Evolutionary conservation across 148 eudicot species (phyloP), one percentile per base, ranked within the genome.

Genomic region (Linanthus parryae): DNA sequence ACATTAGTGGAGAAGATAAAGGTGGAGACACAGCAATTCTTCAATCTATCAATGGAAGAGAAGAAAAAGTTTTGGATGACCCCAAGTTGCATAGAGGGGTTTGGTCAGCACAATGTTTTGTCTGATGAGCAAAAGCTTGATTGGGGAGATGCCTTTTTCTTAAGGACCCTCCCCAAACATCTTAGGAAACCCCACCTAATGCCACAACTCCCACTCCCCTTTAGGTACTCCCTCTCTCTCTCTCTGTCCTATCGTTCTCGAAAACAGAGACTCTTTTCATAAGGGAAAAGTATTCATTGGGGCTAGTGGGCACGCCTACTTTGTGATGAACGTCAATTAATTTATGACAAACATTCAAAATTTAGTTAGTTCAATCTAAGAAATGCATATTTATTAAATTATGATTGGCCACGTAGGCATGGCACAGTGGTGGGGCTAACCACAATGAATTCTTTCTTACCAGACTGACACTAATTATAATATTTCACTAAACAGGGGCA

Each of bases 51-150:
- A 1, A 19, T 55, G 39, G 67, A 68, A 30, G 73, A 68, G 28
- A 73, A 73, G 63, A 38, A 47, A 15, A 73, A 44, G 28, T 56
- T 59, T 20, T 63, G 70, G 78, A 66, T 63, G 40, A 59, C 35
- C 10, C 6, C 59, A 16, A 44, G 30, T 0, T 73, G 59, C 0
- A 27, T 67, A 0, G 70, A 73, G 42, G 78, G 78, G 4, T 73
- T 52, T 49, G 78, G 78, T 8, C 78, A 73, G 52, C 34, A 41
- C 17, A 66, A 56, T 40, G 76, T 66, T 2, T 37, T 49, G 8
- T 72, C 72, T 4, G 68, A 72, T 19, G 68, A 66, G 0, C 67
- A 72, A 27, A 72, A 72, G 26, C 64, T 72, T 39, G 75, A 71
- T 48, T 71, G 75, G 71, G 71, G n/a, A 61, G 14, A 69, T 56